phyloP scores from a whole-genome alignment of 1,284 basidiomycete species.

The Ceratorhiza oryzae-sativae region DNA sequence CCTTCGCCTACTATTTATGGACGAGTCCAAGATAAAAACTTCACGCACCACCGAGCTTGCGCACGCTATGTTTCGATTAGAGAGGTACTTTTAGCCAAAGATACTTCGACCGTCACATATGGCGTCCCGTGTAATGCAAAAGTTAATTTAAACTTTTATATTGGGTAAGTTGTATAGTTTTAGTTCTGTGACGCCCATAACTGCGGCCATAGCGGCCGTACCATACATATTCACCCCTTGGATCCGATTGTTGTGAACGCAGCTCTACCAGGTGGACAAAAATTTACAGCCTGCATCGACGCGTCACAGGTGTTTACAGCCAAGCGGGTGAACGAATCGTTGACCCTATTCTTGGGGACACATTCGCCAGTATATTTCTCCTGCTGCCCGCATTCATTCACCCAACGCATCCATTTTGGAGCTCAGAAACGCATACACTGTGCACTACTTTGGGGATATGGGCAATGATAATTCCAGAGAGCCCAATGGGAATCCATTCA shows the following conservation, averaged over 20 bases:
- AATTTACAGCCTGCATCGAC: neutral
- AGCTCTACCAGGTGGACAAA: neutral
- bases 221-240: constrained; percentile 12
- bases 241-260: neutral
- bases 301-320: neutral
- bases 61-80: neutral
- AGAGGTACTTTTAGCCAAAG: neutral
- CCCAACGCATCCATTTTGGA: neutral
- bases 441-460: constrained; percentile 2
- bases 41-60: neutral
- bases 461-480: neutral
- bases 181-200: neutral
- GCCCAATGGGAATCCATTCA: neutral
- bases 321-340: neutral
- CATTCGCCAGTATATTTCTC: neutral
- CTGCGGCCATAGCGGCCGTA: neutral
- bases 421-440: constrained; percentile 13
- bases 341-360: neutral
- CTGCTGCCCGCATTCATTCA: neutral
- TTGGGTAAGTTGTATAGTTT: neutral
- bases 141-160: constrained; percentile 4
- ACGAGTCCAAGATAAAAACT: too few species aligned
- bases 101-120: neutral
- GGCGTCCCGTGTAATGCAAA: neutral
- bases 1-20: too few species aligned